Evolutionary conservation across 495 filamentous ascomycete species (phyloP).

Genomic region (Podospora bellae-mahoneyi): DNA sequence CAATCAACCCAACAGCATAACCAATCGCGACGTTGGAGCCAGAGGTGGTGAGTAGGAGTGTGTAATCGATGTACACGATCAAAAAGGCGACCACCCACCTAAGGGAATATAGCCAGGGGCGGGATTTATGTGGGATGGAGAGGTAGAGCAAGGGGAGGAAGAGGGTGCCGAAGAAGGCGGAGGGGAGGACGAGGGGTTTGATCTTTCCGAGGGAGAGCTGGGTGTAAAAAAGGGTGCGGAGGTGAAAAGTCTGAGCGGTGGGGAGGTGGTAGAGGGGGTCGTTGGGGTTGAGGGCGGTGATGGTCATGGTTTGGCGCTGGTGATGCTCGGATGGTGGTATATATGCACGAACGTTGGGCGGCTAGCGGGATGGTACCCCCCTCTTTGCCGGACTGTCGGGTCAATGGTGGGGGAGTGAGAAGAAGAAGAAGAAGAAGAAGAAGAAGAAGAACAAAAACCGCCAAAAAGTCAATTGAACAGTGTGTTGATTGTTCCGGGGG

Average conservation of each 20-base stretch:
- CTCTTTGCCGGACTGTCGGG: too few species aligned
- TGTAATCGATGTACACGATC: conserved; percentile 35
- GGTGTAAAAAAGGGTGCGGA: conserved; percentile 14
- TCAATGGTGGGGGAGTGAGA: too few species aligned
- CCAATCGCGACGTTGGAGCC: conserved; percentile 57
- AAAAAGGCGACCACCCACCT: conserved; percentile 54
- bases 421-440: too few species aligned
- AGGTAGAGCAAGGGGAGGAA: conserved; percentile 56
- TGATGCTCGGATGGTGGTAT: conserved; percentile 5
- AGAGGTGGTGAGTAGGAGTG: conserved; percentile 48
- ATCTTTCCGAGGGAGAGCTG: conserved; percentile 34
- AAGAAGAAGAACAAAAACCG: too few species aligned
- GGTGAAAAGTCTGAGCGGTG: neutral
- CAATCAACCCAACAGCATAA: conserved; percentile 65
- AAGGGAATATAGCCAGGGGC: conserved; percentile 44
- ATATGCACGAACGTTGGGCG: neutral
- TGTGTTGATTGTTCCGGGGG: too few species aligned
- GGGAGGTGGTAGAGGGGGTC: neutral
- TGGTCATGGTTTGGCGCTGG: conserved; percentile 12
- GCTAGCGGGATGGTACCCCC: neutral
- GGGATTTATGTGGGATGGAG: conserved; percentile 53
- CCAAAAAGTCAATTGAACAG: too few species aligned
- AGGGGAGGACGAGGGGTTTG: conserved; percentile 56
- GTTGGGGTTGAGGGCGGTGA: conserved; percentile 14
- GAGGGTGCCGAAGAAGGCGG: conserved; percentile 45